A percentile compares a stretch with the other conserved stretches of the same genome.
Conservation (phyloP, 768 basidiomycete genomes). For the Leccinellum rugosiceps region DNA sequence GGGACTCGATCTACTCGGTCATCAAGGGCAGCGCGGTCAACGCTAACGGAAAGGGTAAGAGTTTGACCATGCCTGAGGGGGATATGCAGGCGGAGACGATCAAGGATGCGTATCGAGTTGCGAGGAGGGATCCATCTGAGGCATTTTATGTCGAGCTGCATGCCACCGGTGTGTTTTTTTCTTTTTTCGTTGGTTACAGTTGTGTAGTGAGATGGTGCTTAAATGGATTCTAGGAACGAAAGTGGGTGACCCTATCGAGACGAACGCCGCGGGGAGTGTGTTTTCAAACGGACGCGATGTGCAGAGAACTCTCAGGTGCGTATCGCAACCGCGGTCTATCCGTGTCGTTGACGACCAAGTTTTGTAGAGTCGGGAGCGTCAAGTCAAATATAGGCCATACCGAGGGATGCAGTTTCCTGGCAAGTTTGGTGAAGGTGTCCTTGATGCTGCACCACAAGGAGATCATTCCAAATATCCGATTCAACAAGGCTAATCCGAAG, state of each 20-base stretch:
- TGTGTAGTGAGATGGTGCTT: neutral
- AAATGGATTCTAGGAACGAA: slow-evolving; percentile 31
- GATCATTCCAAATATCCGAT: slow-evolving; percentile 28
- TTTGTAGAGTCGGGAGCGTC: slow-evolving; percentile 25
- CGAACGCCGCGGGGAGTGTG: slow-evolving; percentile 44
- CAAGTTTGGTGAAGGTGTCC: slow-evolving; percentile 33
- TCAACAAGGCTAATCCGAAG: slow-evolving; percentile 26
- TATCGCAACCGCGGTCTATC: neutral
- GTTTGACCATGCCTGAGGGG: slow-evolving; percentile 35
- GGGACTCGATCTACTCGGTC: slow-evolving; percentile 30
- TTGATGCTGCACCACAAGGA: slow-evolving; percentile 32
- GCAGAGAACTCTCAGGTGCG: slow-evolving; percentile 18
- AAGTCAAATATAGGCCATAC: slow-evolving; percentile 26
- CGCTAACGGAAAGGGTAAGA: slow-evolving; percentile 31
- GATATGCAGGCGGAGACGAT: slow-evolving; percentile 35
- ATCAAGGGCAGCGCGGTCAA: slow-evolving; percentile 34
- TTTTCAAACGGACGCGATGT: slow-evolving; percentile 25
- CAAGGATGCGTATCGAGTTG: slow-evolving; percentile 29
- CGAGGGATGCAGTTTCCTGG: slow-evolving; percentile 33
- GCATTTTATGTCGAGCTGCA: slow-evolving; percentile 50
- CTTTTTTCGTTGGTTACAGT: neutral
- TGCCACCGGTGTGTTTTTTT: slow-evolving; percentile 36
- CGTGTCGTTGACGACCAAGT: neutral
- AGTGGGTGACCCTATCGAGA: slow-evolving; percentile 49
- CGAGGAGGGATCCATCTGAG: slow-evolving; percentile 32